Evolutionary conservation across 371 early-diverging fungal species (phyloP).

Genomic region (Rhizopus sp.): DNA sequence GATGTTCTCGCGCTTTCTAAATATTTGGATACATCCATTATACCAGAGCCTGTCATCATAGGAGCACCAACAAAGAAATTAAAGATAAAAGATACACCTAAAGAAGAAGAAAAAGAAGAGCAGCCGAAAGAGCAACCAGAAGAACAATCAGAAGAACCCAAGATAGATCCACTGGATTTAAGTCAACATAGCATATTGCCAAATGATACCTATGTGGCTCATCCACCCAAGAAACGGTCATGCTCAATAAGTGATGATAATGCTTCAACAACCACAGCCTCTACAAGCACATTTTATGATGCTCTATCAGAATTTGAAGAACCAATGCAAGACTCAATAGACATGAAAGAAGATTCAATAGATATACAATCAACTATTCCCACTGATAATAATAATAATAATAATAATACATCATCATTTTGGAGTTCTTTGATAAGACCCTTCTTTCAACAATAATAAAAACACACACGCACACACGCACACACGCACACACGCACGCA

Average conservation of each 20-base stretch:
- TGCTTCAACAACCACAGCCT: too few relatives aligned
- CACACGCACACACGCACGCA: too few relatives aligned
- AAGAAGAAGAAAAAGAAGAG: slow-evolving; percentile 2
- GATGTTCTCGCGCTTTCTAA: slow-evolving; percentile 5
- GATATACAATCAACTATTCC: too few relatives aligned
- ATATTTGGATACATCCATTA: neutral
- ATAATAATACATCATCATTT: slow-evolving; percentile 1
- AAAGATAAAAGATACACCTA: neutral
- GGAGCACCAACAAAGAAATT: slow-evolving; percentile 5
- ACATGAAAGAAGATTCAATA: too few relatives aligned
- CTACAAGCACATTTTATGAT: slow-evolving; percentile 3
- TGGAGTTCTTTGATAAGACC: slow-evolving; percentile 7
- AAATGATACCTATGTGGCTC: slow-evolving; percentile 16
- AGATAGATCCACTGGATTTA: slow-evolving; percentile 5
- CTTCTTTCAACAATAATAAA: slow-evolving; percentile 3
- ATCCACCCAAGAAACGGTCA: slow-evolving; percentile 6
- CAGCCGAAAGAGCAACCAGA: neutral
- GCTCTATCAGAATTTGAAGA: slow-evolving; percentile 11
- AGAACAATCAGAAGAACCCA: neutral
- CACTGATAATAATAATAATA: too few relatives aligned
- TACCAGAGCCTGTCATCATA: neutral
- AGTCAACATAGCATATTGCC: slow-evolving; percentile 20
- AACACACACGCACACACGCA: too few relatives aligned
- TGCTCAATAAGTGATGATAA: neutral
- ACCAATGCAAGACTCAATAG: neutral